Evolutionary conservation across 2,329 filamentous ascomycete genomes (phyloP).

Genomic region (Cryoendolithus antarcticus): DNA sequence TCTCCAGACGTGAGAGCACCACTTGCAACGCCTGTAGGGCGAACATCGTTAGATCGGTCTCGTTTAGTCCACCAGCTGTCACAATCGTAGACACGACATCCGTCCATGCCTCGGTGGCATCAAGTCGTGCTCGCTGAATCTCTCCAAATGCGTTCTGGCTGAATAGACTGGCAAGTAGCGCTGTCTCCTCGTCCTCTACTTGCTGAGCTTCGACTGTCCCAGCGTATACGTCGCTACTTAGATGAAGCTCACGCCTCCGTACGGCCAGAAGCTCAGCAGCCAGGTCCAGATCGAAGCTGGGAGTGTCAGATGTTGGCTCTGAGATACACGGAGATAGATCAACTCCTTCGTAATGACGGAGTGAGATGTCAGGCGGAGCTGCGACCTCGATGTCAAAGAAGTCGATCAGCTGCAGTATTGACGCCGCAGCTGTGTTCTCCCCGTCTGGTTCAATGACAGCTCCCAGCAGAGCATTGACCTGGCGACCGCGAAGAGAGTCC

Average conservation of each 20-base stretch:
- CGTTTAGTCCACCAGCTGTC: slow-evolving; percentile 66
- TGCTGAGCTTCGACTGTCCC: slow-evolving; percentile 24
- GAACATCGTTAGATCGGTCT: slow-evolving; percentile 57
- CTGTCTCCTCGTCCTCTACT: slow-evolving; percentile 47
- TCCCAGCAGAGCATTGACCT: slow-evolving; percentile 59
- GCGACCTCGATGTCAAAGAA: slow-evolving; percentile 59
- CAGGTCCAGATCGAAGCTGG: slow-evolving; percentile 56
- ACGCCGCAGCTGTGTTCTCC: slow-evolving; percentile 54
- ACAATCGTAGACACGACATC: slow-evolving; percentile 75
- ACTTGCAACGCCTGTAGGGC: slow-evolving; percentile 78
- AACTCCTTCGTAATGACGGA: slow-evolving; percentile 52
- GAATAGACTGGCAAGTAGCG: slow-evolving; percentile 48
- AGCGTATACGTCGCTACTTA: slow-evolving; percentile 28
- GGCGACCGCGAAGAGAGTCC: slow-evolving; percentile 41
- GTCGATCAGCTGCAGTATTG: slow-evolving; percentile 86
- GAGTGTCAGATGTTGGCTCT: slow-evolving; percentile 43
- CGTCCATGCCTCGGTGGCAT: slow-evolving; percentile 70
- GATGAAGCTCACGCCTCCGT: slow-evolving; percentile 46
- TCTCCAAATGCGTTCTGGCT: slow-evolving; percentile 53
- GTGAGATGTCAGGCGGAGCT: slow-evolving; percentile 34
- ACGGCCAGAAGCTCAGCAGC: slow-evolving; percentile 63
- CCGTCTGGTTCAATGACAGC: slow-evolving; percentile 56
- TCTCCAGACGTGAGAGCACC: slow-evolving; percentile 76
- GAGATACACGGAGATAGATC: slow-evolving; percentile 55
- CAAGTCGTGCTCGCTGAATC: slow-evolving; percentile 44